phyloP scores from a whole-genome alignment of 2,329 filamentous ascomycete genomes.

The Fusarium sp. region DNA sequence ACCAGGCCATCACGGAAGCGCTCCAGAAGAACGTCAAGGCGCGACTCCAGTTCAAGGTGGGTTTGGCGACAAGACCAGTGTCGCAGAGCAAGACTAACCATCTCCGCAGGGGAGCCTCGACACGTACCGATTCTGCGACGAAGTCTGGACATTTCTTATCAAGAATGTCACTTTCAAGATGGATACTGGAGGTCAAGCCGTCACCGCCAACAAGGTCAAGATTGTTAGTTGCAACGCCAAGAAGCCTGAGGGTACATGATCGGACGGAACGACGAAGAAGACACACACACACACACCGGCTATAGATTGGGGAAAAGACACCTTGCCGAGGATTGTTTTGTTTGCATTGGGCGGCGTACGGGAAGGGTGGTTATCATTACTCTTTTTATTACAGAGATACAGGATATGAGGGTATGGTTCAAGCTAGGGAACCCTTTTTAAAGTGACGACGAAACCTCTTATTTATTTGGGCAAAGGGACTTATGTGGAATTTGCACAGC shows the following conservation, averaged over 20 bases:
- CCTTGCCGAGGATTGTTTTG: constrained; percentile 21
- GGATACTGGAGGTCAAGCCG: constrained; percentile 78
- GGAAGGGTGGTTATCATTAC: not conserved
- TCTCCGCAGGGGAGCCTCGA: constrained; percentile 85
- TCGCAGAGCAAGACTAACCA: too few species aligned
- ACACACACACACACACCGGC: too few species aligned
- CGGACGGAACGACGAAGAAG: not conserved
- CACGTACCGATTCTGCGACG: constrained; percentile 99
- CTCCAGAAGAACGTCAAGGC: constrained; percentile 93
- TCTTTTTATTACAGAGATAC: constrained; percentile 8
- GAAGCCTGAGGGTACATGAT: constrained; percentile 57
- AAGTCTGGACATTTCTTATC: constrained; percentile 99
- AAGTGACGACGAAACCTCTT: not conserved
- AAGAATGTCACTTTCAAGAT: constrained; percentile 99
- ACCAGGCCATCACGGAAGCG: constrained; percentile 91
- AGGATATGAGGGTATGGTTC: constrained; percentile 6
- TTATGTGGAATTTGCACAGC: not conserved
- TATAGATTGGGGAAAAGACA: constrained; percentile 32
- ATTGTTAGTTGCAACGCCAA: constrained; percentile 98
- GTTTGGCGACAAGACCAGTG: not conserved
- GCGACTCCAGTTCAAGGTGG: constrained; percentile 93
- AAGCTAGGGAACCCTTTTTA: not conserved
- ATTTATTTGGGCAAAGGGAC: not conserved
- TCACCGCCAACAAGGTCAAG: constrained; percentile 93
- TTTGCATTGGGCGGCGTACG: constrained; percentile 45